Conservation (phyloP, 305 asterid species). For the Andrographis paniculata region DNA sequence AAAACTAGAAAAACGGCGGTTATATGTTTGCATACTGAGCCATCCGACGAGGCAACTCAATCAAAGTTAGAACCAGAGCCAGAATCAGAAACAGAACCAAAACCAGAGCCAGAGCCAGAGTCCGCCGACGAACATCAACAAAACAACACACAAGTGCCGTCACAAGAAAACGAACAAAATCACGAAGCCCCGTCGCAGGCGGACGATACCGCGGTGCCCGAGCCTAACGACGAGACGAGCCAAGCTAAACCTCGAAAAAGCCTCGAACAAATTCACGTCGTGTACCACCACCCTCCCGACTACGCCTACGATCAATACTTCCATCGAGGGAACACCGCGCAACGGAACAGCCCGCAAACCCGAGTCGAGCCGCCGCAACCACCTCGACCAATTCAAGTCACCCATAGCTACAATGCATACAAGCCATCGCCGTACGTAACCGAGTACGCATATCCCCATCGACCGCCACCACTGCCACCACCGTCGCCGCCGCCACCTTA, state of each 20-base stretch:
- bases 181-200: conserved; percentile 3
- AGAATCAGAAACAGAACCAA: conserved; percentile 17
- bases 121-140: conserved; percentile 26
- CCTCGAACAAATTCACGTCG: conserved; percentile 60
- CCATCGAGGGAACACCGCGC: conserved; percentile 21
- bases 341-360: not conserved
- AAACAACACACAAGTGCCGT: conserved; percentile 14
- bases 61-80: conserved; percentile 25
- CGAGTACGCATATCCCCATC: conserved; percentile 38
- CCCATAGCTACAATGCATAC: conserved; percentile 43
- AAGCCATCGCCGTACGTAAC: conserved; percentile 68
- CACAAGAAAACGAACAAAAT: too few relatives aligned
- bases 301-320: conserved; percentile 22
- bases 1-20: conserved; percentile 71
- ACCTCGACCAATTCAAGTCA: conserved; percentile 21
- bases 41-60: conserved; percentile 30
- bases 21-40: conserved; percentile 62
- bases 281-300: conserved; percentile 66
- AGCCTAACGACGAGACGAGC: conserved; percentile 25
- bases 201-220: conserved; percentile 23
- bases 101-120: conserved; percentile 22
- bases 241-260: conserved; percentile 36
- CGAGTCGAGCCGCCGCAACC: conserved; percentile 11
- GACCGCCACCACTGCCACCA: not conserved
- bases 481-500: conserved; percentile 14